Evolutionary conservation across 2,329 filamentous ascomycete genomes (phyloP).

Genomic region (Botrytis cinerea): DNA sequence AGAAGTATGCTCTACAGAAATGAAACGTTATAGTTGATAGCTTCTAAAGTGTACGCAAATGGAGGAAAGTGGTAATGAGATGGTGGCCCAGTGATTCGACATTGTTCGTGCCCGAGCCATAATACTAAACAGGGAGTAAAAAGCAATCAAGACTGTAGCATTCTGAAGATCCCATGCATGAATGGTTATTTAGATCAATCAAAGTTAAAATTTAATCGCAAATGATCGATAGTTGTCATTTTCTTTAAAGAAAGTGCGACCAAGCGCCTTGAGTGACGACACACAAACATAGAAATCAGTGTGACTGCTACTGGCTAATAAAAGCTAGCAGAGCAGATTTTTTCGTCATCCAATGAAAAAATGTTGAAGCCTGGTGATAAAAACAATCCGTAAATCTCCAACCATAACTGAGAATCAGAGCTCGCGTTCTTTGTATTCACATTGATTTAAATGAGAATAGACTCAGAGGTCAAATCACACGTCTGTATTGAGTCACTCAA

Average conservation of each 20-base stretch:
- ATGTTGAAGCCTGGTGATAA: too few species aligned
- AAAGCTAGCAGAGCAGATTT: background rate
- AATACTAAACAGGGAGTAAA: rapidly evolving
- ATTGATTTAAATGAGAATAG: background rate
- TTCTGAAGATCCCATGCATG: background rate
- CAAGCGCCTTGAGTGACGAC: too few species aligned
- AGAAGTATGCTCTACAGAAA: background rate
- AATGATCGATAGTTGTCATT: background rate
- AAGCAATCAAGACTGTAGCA: background rate
- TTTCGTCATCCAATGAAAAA: background rate
- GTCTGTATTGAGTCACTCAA: background rate
- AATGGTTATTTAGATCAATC: too few species aligned
- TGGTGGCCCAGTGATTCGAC: background rate
- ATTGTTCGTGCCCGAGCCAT: background rate
- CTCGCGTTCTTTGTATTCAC: background rate
- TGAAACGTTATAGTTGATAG: background rate
- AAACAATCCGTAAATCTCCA: rapidly evolving
- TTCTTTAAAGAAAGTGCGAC: background rate
- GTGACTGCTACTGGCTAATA: background rate
- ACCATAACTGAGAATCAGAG: background rate
- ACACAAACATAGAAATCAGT: background rate
- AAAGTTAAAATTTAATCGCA: background rate
- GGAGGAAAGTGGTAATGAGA: background rate
- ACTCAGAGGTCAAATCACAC: background rate
- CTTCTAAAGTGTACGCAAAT: background rate